phyloP scores from a whole-genome alignment of 108 stramenopile genomes.

The Heterococcus sp. region DNA sequence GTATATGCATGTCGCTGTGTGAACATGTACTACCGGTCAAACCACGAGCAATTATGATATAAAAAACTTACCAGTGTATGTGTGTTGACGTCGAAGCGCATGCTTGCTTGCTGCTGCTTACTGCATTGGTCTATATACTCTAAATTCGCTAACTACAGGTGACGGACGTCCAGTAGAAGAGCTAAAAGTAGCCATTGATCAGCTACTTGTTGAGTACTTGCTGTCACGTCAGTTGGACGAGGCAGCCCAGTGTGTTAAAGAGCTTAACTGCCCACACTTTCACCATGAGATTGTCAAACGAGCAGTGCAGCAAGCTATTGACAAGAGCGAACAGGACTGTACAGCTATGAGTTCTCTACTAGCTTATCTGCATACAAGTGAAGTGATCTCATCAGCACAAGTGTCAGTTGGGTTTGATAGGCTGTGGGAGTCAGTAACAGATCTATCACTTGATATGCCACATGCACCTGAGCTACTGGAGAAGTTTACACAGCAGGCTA shows the following conservation, averaged over 20 bases:
- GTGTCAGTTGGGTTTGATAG: conserved; percentile 45
- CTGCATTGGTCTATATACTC: too few relatives aligned
- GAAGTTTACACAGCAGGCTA: conserved; percentile 41
- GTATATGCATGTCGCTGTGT: too few relatives aligned
- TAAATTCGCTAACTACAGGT: too few relatives aligned
- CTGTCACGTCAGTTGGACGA: conserved; percentile 84
- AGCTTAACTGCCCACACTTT: conserved; percentile 77
- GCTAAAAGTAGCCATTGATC: conserved; percentile 84
- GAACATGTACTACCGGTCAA: too few relatives aligned
- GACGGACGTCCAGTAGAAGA: conserved; percentile 88
- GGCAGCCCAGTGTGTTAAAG: conserved; percentile 80
- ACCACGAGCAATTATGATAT: too few relatives aligned
- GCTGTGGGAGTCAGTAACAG: conserved; percentile 37
- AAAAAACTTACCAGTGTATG: too few relatives aligned
- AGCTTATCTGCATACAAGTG: conserved; percentile 24
- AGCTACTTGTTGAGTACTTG: conserved; percentile 71
- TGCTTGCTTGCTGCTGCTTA: too few relatives aligned
- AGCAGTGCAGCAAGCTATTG: conserved; percentile 75
- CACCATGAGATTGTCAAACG: conserved; percentile 96
- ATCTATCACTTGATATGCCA: conserved; percentile 46
- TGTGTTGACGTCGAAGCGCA: too few relatives aligned
- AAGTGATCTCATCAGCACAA: conserved; percentile 48
- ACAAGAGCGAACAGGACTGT: conserved; percentile 69
- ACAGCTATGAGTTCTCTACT: conserved; percentile 44
- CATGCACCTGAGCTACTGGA: conserved; percentile 28